Base-by-base conservation (phyloP, 176 grass and related monocot species). In the Cocos nucifera region DNA sequence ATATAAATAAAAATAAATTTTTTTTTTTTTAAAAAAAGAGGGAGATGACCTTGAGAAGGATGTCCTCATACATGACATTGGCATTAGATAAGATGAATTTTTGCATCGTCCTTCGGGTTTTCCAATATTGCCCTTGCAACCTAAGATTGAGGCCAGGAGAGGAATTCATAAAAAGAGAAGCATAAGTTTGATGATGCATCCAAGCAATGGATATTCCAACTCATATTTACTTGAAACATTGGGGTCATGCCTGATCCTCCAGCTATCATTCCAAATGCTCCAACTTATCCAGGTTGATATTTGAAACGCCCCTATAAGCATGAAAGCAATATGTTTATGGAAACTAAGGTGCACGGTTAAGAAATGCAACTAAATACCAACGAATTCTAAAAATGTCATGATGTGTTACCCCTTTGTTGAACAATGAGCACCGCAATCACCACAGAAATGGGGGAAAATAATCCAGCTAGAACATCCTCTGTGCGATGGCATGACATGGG, bases 211-310 rank as follows among this genome's bases (percentile, higher is more conserved):
- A 39, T 10, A 12, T 39, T 39, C 35, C 35, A 52, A 25, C 17
- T 57, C 15, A 3, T 64, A 64, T 6, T 80, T 97, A 97, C 93
- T 76, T 98, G 93, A 76, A 92, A 98, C 87, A 98, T 98, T 6
- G 87, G 87, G 53, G 93, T 98, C 29, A 98, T 88, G 76, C 93
- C 93, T 57, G 93, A 98, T 73, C 93, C 93, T 69, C 93, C 93
- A 81, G 93, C 87, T 58, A 92, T 27, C 93, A 98, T 98, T 71
- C 93, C 87, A 22, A 98, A 98, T 44, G 87, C 93, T 61, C 81
- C 92, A 48, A 86, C 93, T 92, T 98, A 84, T 25, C 87, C 87
- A 26, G 83, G 72, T 66, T 92, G 85, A 81, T 98, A 98, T 52
- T 79, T 92, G 79, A 98, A 98, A 77, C 87, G 87, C 14, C 87